Evolutionary conservation across 345 rosid species (phyloP), one percentile per base, ranked within the genome.

Genomic region (Eutrema japonicum): DNA sequence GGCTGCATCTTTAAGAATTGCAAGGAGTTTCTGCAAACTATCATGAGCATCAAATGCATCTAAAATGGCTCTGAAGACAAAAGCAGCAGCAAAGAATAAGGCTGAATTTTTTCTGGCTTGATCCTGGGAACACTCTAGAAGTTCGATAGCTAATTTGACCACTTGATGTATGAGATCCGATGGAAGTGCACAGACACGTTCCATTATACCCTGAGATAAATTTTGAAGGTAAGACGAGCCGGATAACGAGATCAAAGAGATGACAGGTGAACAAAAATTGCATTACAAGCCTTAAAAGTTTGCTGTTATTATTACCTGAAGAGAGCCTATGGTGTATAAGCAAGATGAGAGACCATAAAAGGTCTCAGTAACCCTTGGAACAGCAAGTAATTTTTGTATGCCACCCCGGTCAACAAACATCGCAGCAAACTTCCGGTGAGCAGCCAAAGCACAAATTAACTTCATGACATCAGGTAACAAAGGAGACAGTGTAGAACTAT

Each of bases 351-450:
- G 92, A 64, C 97, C 97, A 81, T 84, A 87, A 79, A 81, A 88
- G 22, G 92, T 90, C 51, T 85, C 83, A 59, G 83, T 78, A 69
- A 78, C 83, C 80, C 93, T 88, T 52, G 99, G 96, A 27, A 90
- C 84, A 74, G 91, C 84, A 61, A 95, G 97, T 83, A 95, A 83
- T 72, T 92, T 95, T 77, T 89, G 96, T 81, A 92, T 82, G 79
- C 99, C 99, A 81, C 96, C 86, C 4, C 97, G 86, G 79, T 95
- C 99, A 65, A 95, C 99, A 86, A 92, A 95, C 73, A 95, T 82
- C 6, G 99, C 96, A 75, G 99, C 97, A 80, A 95, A 95, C 83
- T 95, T 95, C 71, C 96, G 85, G 73, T 92, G 97, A 45, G 99
- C 96, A 74, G 97, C 99, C 83, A 95, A 86, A 63, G 99, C 93